Percentiles rank a stretch among this genome's conserved stretches.
Evolutionary conservation across 768 basidiomycete genomes (phyloP).

Genomic region (Chiua virens): DNA sequence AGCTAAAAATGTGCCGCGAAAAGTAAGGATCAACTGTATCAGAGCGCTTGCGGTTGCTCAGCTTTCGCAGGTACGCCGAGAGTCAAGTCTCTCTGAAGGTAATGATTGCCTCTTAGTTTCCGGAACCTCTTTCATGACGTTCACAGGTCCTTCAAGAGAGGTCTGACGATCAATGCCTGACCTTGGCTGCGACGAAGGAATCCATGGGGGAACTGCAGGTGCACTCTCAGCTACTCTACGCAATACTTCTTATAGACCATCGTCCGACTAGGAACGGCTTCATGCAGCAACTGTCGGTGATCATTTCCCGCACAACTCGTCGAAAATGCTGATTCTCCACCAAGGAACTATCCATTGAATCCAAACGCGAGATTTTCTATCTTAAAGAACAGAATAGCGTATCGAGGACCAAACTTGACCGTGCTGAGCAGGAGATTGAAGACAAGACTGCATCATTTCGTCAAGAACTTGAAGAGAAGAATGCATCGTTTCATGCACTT

Average conservation of each 20-base stretch:
- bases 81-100: slow-evolving; percentile 26
- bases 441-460: slow-evolving; percentile 11
- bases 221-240: not conserved
- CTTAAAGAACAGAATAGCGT: slow-evolving; percentile 24
- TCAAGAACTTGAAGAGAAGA: slow-evolving; percentile 10
- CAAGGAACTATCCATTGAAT: slow-evolving; percentile 18
- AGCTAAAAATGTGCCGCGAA: slow-evolving; percentile 20
- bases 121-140: not conserved
- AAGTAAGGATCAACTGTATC: slow-evolving; percentile 20
- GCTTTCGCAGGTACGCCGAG: slow-evolving; percentile 16
- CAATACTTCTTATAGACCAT: not conserved
- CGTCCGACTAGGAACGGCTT: slow-evolving; percentile 22
- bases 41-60: not conserved
- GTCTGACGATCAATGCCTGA: slow-evolving; percentile 56
- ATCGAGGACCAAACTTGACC: slow-evolving; percentile 3
- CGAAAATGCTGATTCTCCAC: not conserved
- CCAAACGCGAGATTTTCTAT: slow-evolving; percentile 13
- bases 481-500: slow-evolving; percentile 12
- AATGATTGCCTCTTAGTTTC: not conserved
- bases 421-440: too few relatives aligned
- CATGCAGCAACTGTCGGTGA: slow-evolving; percentile 17
- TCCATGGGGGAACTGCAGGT: slow-evolving; percentile 53
- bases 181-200: slow-evolving; percentile 55
- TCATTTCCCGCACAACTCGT: not conserved
- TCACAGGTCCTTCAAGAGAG: slow-evolving; percentile 57